phyloP scores from a whole-genome alignment of 2,329 filamentous ascomycete genomes.

The Ophiostoma tasmaniense region DNA sequence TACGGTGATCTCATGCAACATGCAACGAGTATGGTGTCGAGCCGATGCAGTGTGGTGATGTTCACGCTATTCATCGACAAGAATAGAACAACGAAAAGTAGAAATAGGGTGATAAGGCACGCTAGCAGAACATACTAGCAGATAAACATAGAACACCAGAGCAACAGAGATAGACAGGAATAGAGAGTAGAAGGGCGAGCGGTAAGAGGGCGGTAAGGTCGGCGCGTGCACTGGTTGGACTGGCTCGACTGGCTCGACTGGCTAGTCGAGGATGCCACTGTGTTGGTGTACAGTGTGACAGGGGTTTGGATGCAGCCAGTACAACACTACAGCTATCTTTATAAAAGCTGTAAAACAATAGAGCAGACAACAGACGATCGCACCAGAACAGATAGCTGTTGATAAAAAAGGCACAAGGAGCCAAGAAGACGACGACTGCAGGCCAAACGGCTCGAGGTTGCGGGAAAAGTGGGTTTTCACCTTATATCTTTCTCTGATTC shows the following conservation, averaged over 20 bases:
- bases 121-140: neutral
- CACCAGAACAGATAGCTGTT: slow-evolving; percentile 1
- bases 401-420: neutral
- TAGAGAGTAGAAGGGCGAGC: neutral
- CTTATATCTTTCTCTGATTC: neutral
- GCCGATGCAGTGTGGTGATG: neutral
- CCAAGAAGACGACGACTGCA: neutral
- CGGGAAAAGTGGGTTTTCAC: neutral
- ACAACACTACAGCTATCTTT: neutral
- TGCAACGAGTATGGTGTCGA: neutral
- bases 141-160: neutral
- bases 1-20: neutral
- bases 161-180: neutral
- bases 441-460: neutral
- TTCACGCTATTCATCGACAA: neutral
- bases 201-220: neutral
- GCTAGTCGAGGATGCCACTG: neutral
- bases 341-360: neutral
- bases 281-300: neutral
- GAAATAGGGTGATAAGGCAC: neutral
- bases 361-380: neutral
- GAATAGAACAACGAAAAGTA: neutral
- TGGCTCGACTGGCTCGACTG: no score
- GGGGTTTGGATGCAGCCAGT: neutral
- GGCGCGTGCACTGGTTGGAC: neutral